Percentiles rank a stretch among this genome's conserved stretches.
These are phyloP conservation scores for Suhomyces emberorum DNA, from an alignment of 805 yeast genomes.

Conservation along the genomic window DNA sequence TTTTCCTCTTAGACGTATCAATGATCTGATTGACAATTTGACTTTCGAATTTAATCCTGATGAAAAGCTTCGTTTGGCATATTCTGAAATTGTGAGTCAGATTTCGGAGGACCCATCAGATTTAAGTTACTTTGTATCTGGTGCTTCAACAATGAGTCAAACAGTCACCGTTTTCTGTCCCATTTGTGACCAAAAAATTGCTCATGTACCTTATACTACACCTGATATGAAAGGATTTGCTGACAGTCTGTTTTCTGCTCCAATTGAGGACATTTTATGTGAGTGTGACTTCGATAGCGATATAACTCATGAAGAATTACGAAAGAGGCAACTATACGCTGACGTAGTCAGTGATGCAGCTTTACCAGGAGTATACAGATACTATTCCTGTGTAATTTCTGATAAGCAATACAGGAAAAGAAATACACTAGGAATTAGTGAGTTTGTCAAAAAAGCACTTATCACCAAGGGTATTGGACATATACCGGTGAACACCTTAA, in stretches of 20 bases:
- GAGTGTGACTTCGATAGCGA: constrained; percentile 10
- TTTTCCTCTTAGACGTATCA: constrained; percentile 16
- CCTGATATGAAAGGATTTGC: constrained; percentile 12
- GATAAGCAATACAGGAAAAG: constrained; percentile 1
- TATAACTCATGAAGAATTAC: constrained; percentile 19
- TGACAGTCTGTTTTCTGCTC: constrained; percentile 8
- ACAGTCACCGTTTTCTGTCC: constrained; percentile 13
- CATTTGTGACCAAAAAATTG: constrained; percentile 10
- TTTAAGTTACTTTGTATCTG: not conserved
- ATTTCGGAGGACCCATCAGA: not conserved
- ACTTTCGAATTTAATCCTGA: constrained; percentile 13
- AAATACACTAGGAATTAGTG: constrained; percentile 6
- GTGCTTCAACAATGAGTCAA: constrained; percentile 5
- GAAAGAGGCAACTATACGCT: constrained; percentile 16
- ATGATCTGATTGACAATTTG: constrained; percentile 8
- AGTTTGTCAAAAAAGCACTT: constrained; percentile 4
- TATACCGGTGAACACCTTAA: not conserved
- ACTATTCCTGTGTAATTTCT: constrained; percentile 10
- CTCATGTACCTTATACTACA: constrained; percentile 10
- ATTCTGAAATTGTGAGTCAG: constrained; percentile 3
- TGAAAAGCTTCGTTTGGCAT: constrained; percentile 4
- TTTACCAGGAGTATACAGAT: constrained; percentile 8
- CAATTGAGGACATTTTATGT: constrained; percentile 6
- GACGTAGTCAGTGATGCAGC: constrained; percentile 7
- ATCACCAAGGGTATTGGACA: not conserved